Evolutionary conservation across 768 basidiomycete species (phyloP), one percentile per base, ranked within the genome.

Genomic region (Podaxis sp.): DNA sequence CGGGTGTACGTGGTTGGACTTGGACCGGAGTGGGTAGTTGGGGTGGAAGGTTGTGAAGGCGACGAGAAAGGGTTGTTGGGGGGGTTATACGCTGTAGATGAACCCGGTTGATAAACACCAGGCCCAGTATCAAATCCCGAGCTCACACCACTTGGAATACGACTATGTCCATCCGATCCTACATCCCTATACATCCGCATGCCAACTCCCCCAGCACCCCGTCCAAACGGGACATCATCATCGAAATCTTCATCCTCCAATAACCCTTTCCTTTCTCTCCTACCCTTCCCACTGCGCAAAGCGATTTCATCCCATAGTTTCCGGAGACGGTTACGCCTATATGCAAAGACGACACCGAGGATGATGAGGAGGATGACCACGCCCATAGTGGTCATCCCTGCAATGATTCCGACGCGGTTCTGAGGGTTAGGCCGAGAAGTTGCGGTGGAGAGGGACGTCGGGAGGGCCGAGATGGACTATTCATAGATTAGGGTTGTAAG

Each of bases 181-280:
- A 33, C n/a, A 50, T 58, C 50, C 50, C 49, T 41, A 53, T 50
- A 60, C 58, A 60, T 63, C 26, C 41, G 51, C 20, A 46, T 28
- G 2, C 30, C 30, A 33, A 33, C 30, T 22, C 38, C 60, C 2
- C 60, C 48, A 54, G 1, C n/a, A 20, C 44, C 49, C 20, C n/a
- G 41, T 2, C 20, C 20, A 20, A 46, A 46, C 0, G 30, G 20
- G 13, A 56, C 26, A 41, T 65, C 58, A 41, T 65, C 66, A 28
- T 66, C 60, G 30, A 68, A 63, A 46, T 64, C 66, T 30, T 66
- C 67, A 46, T 64, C 64, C 15, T 64, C 64, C 17, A 67, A 60
- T 4, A 67, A 51, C 11, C 64, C 57, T 33, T 63, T 63, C 4
- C 41, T 30, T 52, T 67, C 66, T 38, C 55, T 67, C 12, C 40